A percentile compares a stretch with the other conserved stretches of the same genome.
These are phyloP conservation scores for Ophiostoma pallidulum DNA, from an alignment of 2,329 filamentous ascomycete genomes.

Conservation along the genomic window DNA sequence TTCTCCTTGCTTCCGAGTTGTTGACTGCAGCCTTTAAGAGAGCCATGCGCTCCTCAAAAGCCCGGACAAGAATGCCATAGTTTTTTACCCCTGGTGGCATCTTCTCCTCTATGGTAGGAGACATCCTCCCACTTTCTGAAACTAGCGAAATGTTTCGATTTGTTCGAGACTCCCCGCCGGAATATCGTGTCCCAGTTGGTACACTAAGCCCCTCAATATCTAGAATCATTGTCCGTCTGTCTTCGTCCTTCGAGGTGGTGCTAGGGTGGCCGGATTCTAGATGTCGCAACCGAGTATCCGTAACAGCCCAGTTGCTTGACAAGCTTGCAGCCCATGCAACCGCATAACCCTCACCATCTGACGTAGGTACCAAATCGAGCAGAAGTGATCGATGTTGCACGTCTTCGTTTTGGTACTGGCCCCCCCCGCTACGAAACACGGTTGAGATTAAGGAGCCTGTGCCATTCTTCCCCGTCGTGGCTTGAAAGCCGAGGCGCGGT, in stretches of 20 bases:
- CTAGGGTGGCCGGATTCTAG: slow-evolving; percentile 28
- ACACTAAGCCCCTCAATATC: slow-evolving; percentile 43
- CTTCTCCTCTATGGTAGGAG: background rate
- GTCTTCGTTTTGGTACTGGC: background rate
- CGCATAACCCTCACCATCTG: slow-evolving; percentile 32
- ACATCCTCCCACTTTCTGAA: background rate
- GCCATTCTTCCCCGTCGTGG: background rate
- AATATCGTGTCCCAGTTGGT: background rate
- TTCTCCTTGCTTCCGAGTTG: slow-evolving; percentile 35
- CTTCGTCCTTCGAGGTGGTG: slow-evolving; percentile 21
- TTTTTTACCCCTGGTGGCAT: slow-evolving; percentile 25
- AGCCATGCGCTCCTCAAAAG: slow-evolving; percentile 49
- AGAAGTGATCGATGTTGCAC: slow-evolving; percentile 44
- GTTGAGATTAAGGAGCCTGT: too few relatives aligned
- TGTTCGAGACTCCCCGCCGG: background rate
- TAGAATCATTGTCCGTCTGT: slow-evolving; percentile 45
- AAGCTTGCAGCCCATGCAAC: slow-evolving; percentile 65
- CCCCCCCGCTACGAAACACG: background rate
- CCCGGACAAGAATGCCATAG: slow-evolving; percentile 41
- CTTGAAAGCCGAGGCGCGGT: slow-evolving; percentile 25
- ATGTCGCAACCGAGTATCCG: slow-evolving; percentile 35
- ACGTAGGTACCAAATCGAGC: slow-evolving; percentile 41
- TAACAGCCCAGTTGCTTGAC: slow-evolving; percentile 60
- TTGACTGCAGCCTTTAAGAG: slow-evolving; percentile 44
- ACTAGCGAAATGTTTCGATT: background rate